Percentiles rank a stretch among this genome's conserved stretches.
Conservation (phyloP, 139 green algal species). For the Chlamydomonas sphaeroides region DNA sequence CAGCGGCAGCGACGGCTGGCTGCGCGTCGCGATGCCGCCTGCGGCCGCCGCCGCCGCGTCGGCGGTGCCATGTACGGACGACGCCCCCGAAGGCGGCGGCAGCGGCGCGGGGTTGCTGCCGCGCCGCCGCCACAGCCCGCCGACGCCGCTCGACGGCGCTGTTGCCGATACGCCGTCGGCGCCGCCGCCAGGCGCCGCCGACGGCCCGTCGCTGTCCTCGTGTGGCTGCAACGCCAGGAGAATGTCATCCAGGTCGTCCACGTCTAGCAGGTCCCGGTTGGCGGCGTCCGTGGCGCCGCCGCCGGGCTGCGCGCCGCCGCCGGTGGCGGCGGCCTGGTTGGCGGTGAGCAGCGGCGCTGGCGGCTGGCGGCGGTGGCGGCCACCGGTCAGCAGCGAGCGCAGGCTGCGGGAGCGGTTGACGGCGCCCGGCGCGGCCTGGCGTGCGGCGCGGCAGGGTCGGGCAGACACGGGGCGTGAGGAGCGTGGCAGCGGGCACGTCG, state of each 20-base stretch:
- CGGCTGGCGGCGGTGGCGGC: not conserved
- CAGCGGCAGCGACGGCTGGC: too few species aligned
- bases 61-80: too few species aligned
- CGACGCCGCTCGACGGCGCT: too few species aligned
- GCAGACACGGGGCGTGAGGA: too few species aligned
- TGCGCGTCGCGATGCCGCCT: too few species aligned
- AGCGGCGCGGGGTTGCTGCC: too few species aligned
- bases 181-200: not conserved
- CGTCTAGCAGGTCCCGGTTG: not conserved
- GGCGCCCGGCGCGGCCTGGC: too few species aligned
- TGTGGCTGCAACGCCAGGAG: conserved; percentile 8
- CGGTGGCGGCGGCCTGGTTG: not conserved
- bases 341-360: not conserved
- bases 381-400: conserved; percentile 9
- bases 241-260: conserved; percentile 34
- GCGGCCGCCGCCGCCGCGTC: not conserved
- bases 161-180: not conserved
- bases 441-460: too few species aligned
- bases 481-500: too few species aligned
- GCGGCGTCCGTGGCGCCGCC: not conserved
- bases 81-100: too few species aligned
- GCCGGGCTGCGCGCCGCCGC: not conserved
- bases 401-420: conserved; percentile 10
- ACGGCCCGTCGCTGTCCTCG: not conserved
- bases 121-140: too few species aligned